Base-by-base conservation (phyloP, 208 protist genomes). In the Wallacemonas sp. region DNA sequence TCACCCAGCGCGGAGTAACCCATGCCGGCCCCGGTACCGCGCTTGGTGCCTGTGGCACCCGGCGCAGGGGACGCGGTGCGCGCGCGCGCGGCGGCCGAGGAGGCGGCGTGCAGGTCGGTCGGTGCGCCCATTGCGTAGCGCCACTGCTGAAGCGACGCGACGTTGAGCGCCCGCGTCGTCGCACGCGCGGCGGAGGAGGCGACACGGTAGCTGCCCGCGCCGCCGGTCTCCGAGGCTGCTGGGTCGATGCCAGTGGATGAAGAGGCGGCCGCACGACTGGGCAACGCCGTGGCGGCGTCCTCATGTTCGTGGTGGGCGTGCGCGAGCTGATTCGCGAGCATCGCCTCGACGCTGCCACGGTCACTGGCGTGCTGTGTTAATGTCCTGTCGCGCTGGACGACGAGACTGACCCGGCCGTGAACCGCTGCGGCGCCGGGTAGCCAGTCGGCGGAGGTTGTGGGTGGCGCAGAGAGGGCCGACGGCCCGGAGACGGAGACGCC, bases 81-180 rank as follows among this genome's bases (percentile, higher is more conserved):
- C 19, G 54, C 45, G 17, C n/a, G 36, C 26, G 68, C 36, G 37
- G 24, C 21, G 24, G 6, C 54, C 15, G 24, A 2, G 66, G 50
- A 3, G 55, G 10, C 44, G 34, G 50, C 26, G 54, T 44, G 52
- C 46, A 60, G n/a, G 57, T 76, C 5, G 41, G 39, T 34, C 24
- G 17, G 57, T 64, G 45, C 59, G 30, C 67, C 74, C 45, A 84
- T 76, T 0, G 53, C 58, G 39, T 76, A 63, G n/a, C 76, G 73
- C 87, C 87, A 93, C 48, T 89, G 73, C 32, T 68, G 65, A 27
- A 87, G 48, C 2, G 87, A 93, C 3, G 76, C 60, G 17, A 86
- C 81, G 60, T 85, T 85, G 3, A 93, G 71, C 26, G 66, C 65
- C n/a, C 77, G 81, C 9, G 87, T 93, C n/a, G 84, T 91, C 8